Percentiles rank a stretch among this genome's conserved stretches.
phyloP scores from a whole-genome alignment of 768 basidiomycete genomes.

The Russula brevipes region DNA sequence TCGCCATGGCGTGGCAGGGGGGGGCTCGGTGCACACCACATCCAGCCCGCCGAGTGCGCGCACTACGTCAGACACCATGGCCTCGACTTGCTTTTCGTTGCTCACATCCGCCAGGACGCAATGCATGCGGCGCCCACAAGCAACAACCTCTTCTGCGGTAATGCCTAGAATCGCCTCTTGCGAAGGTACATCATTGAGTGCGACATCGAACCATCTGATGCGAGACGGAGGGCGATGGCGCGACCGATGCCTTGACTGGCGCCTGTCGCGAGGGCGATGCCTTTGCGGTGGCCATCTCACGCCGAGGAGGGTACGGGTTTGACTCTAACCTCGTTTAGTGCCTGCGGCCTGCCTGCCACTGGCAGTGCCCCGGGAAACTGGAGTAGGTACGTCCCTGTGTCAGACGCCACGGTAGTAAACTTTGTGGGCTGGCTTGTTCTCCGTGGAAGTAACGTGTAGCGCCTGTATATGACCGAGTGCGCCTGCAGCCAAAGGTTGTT shows the following conservation, averaged over 20 bases:
- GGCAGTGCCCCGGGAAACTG: too few relatives aligned
- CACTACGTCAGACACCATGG: conserved; percentile 27
- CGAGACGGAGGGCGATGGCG: conserved; percentile 34
- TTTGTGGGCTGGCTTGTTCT: too few relatives aligned
- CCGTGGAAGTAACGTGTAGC: too few relatives aligned
- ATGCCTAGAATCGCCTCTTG: conserved; percentile 31
- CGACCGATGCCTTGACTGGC: conserved; percentile 29
- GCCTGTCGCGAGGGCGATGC: conserved; percentile 8
- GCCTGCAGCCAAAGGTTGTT: too few relatives aligned
- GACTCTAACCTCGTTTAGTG: too few relatives aligned
- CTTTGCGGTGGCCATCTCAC: not conserved
- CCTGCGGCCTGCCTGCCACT: too few relatives aligned
- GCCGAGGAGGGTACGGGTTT: too few relatives aligned
- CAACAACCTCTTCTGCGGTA: conserved; percentile 21
- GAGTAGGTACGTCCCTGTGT: too few relatives aligned
- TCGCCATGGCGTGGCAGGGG: not conserved
- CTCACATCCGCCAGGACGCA: conserved; percentile 23
- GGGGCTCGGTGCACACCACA: conserved; percentile 28
- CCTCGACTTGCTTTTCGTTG: conserved; percentile 27
- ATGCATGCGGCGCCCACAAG: conserved; percentile 24
- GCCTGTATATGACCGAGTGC: too few relatives aligned
- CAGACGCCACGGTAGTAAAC: too few relatives aligned
- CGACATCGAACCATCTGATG: conserved; percentile 33
- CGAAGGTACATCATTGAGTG: conserved; percentile 32
- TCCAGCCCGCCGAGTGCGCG: conserved; percentile 29